Base-by-base conservation (phyloP, 1,139 yeast species). In the Hanseniaspora uvarum region DNA sequence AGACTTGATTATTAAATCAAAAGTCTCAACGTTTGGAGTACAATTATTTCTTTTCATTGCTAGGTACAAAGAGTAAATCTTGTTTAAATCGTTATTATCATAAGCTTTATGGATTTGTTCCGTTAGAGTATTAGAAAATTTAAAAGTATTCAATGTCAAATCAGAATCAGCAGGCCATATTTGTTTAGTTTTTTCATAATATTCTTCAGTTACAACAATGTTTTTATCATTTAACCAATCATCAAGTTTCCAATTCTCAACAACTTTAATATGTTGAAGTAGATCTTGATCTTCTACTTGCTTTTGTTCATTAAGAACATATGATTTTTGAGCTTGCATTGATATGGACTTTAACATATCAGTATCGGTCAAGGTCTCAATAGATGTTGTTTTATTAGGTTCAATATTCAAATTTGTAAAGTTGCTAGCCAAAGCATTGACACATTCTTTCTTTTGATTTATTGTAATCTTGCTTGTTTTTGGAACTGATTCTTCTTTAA, bases 11-110 rank as follows among this genome's bases (percentile, higher is more conserved):
- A 70, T 68, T 26, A 64, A 57, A 11, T 63, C 61, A 55, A 65
- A 70, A 0, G 62, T 58, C 16, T 67, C 67, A 31, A 68, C 54
- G 11, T 72, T 63, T 30, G 73, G 72, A 1, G 65, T 59, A 14
- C 70, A 60, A 19, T 61, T 61, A 54, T 71, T 71, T 58, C 74
- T 63, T 58, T 68, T 69, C 52, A 71, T 57, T 0, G 73, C 69
- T 61, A 68, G 68, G 53, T 70, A 71, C 5, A 69, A 56, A 0
- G 73, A 63, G 54, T 70, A 68, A 39, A 70, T 68, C 52, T 62
- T 65, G 56, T 70, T 65, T 55, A 59, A 65, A 47, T 70, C 64
- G 12, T 63, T 54, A 12, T 45, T 38, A 14, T 50, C 55, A 47
- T 60, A 63, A 46, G 63, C 60, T 16, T 54, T 53, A 31, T 60